A percentile compares a stretch with the other conserved stretches of the same genome.
Evolutionary conservation across 306 rosid species (phyloP).

Genomic region (Castanea sativa): DNA sequence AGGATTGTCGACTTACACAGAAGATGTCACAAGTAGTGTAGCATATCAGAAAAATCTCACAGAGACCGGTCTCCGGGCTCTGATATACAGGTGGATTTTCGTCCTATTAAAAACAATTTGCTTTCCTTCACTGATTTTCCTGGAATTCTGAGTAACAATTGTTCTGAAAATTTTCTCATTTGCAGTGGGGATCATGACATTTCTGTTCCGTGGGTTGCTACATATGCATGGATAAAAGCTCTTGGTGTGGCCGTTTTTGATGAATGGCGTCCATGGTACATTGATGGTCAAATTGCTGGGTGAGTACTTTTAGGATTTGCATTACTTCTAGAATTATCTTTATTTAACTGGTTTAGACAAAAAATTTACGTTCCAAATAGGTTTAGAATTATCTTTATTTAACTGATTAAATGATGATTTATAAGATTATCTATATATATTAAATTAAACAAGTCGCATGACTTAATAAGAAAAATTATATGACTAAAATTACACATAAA

Average conservation of each 20-base stretch:
- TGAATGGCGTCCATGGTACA: conserved; percentile 34
- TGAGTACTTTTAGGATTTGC: not conserved
- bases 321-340: not conserved
- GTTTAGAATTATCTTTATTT: no score
- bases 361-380: not conserved
- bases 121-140: not conserved
- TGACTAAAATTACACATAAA: no score
- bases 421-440: no score
- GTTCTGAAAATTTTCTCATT: not conserved
- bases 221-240: conserved; percentile 30
- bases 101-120: not conserved
- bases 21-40: conserved; percentile 13
- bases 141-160: no score
- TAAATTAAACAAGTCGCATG: no score
- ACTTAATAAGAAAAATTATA: no score
- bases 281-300: conserved; percentile 37
- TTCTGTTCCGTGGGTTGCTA: conserved; percentile 20
- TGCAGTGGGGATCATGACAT: conserved; percentile 39
- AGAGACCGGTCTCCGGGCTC: conserved; percentile 24
- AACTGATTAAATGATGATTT: no score
- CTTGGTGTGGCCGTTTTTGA: conserved; percentile 23
- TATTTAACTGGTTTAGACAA: not conserved
- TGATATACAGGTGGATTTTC: conserved; percentile 29
- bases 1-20: conserved; percentile 2
- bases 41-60: conserved; percentile 23